A percentile compares a stretch with the other conserved stretches of the same genome.
These are phyloP conservation scores for Clavispora fructus DNA, from an alignment of 805 yeast genomes.

Conservation along the genomic window DNA sequence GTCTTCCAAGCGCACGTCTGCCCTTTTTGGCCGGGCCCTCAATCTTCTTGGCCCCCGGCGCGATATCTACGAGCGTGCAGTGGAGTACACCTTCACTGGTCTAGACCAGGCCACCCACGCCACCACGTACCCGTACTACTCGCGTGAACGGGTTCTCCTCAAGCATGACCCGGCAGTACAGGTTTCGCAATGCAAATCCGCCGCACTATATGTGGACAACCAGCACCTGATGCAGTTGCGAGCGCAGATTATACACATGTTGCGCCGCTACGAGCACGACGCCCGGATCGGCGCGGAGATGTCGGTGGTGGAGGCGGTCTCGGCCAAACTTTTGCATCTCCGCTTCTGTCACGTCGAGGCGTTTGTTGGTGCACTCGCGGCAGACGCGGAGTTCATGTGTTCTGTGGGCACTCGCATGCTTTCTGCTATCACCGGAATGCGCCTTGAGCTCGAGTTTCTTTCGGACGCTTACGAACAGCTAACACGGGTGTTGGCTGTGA, in stretches of 20 bases:
- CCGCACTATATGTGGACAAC: conserved; percentile 18
- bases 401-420: not conserved
- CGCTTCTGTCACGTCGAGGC: conserved; percentile 1
- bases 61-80: conserved; percentile 28
- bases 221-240: conserved; percentile 24
- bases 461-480: not conserved
- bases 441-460: not conserved
- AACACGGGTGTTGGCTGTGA: not conserved
- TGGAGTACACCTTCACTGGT: conserved; percentile 27
- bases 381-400: not conserved
- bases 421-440: not conserved
- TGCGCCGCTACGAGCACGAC: not conserved
- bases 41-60: conserved; percentile 17
- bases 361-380: not conserved
- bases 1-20: too few relatives aligned
- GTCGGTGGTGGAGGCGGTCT: not conserved
- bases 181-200: conserved; percentile 8
- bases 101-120: conserved; percentile 13
- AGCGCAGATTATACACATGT: conserved; percentile 1
- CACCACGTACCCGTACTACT: conserved; percentile 21
- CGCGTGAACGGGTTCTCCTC: conserved; percentile 21
- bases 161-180: conserved; percentile 14
- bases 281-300: not conserved
- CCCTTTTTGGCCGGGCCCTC: conserved; percentile 11
- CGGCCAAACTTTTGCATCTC: conserved; percentile 1